Base-by-base conservation (phyloP, 495 filamentous ascomycete genomes). In the Massariosphaeria phaeospora region DNA sequence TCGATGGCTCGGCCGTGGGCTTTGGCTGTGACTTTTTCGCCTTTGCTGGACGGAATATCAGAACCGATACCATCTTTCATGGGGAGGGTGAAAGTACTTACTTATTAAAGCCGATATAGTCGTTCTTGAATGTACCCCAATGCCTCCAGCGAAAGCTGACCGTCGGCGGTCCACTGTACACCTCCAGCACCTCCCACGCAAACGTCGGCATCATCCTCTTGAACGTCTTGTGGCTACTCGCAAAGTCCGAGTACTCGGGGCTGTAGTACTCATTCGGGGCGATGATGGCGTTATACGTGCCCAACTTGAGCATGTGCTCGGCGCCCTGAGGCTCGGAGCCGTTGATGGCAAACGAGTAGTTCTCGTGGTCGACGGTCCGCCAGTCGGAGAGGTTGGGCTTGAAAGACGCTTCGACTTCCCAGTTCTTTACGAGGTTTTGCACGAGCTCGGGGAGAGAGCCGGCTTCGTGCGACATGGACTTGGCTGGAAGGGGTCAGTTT, bases 161-260 rank as follows among this genome's bases (percentile, higher is more conserved):
- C 46, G 67, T 65, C 18, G 82, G 81, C 34, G 79, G 81, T 0
- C 78, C 80, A 35, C 73, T 75, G 59, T 80, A 83, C 2, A 85
- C 80, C 69, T 84, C 82, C 12, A 79, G 65, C 18, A 84, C 81
- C 70, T 85, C 82, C 80, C 81, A 86, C 0, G 80, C 80, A 69
- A 86, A 85, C 0, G 77, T 79, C 12, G 80, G 81, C 81, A 85
- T 84, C 78, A 82, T 83, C 23, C 77, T 68, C 70, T 84, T 84
- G 60, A 86, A 84, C 1, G 79, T 76, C 71, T 85, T 83, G 68
- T 85, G 81, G 61, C 75, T 79, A 4, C 67, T 70, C 11, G 73
- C 74, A 55, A 84, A 84, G 64, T 78, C 76, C 23, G 73, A 77
- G 40, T 76, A 71, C 26, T 66, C 69, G 5, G 81, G 80, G 55